Evolutionary conservation across 2,329 filamentous ascomycete genomes (phyloP).

Genomic region (Xylaria sp.): DNA sequence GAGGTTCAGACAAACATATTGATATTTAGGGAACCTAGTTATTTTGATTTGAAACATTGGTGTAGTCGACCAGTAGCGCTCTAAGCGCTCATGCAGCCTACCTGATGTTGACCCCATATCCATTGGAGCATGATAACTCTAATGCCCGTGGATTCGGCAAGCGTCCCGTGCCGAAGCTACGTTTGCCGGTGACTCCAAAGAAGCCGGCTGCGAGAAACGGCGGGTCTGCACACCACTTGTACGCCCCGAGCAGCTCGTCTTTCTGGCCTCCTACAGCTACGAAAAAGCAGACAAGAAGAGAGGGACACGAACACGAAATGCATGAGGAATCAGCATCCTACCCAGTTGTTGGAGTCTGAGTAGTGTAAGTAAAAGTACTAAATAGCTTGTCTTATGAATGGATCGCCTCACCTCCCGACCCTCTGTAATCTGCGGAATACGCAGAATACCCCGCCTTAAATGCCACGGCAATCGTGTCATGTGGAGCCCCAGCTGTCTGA

Average conservation of each 20-base stretch:
- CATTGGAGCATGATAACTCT: not conserved
- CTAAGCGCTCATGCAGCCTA: too few species aligned
- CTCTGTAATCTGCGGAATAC: constrained; percentile 1
- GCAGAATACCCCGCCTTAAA: constrained; percentile 1
- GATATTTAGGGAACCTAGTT: too few species aligned
- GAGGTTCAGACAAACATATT: too few species aligned
- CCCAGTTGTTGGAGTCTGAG: not conserved
- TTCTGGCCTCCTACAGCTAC: too few species aligned
- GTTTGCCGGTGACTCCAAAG: too few species aligned
- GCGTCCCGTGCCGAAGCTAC: not conserved
- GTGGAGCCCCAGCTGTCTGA: not conserved
- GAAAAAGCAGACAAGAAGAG: not conserved
- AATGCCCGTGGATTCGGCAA: not conserved
- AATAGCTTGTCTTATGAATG: not conserved
- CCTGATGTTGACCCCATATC: too few species aligned
- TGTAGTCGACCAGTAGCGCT: too few species aligned
- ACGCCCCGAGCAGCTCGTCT: not conserved
- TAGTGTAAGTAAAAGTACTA: not conserved
- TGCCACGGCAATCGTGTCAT: not conserved
- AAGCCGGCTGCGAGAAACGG: not conserved
- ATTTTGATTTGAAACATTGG: too few species aligned
- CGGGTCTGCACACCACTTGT: not conserved
- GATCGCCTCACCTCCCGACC: not conserved
- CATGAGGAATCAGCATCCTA: not conserved
- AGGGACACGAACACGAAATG: not conserved